Evolutionary conservation across 2,329 filamentous ascomycete genomes (phyloP).

Genomic region (Emmonsiellopsis sp.): DNA sequence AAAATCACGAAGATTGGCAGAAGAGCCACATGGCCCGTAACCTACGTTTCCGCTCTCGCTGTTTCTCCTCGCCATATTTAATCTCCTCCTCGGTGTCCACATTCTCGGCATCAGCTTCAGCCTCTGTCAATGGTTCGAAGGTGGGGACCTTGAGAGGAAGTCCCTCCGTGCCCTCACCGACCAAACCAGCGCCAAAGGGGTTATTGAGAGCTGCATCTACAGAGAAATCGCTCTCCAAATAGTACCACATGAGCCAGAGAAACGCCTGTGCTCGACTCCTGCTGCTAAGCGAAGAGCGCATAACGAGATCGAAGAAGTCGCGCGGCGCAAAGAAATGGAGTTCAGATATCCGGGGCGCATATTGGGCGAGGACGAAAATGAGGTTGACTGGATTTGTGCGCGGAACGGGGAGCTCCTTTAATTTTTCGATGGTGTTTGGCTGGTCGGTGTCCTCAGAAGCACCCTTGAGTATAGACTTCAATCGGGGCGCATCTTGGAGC

Average conservation of each 20-base stretch:
- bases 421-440: constrained; percentile 71
- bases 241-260: constrained; percentile 98
- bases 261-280: constrained; percentile 77
- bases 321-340: constrained; percentile 74
- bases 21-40: background rate
- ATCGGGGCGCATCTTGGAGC: constrained; percentile 84
- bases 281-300: constrained; percentile 77
- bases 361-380: constrained; percentile 87
- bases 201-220: constrained; percentile 81
- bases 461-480: constrained; percentile 96
- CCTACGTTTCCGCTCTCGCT: constrained; percentile 38
- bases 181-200: constrained; percentile 61
- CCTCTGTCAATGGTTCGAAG: constrained; percentile 39
- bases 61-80: constrained; percentile 40
- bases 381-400: constrained; percentile 95
- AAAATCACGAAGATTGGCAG: background rate
- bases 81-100: constrained; percentile 40
- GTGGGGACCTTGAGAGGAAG: constrained; percentile 38
- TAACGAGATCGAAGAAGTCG: constrained; percentile 95
- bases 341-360: constrained; percentile 84
- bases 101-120: constrained; percentile 42
- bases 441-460: constrained; percentile 86
- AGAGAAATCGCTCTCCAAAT: constrained; percentile 90
- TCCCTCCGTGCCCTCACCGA: constrained; percentile 33
- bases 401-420: constrained; percentile 59